Percentiles rank a stretch among this genome's conserved stretches.
These are phyloP conservation scores for Bacidia gigantensis DNA, from an alignment of 495 filamentous ascomycete species.

Conservation along the genomic window DNA sequence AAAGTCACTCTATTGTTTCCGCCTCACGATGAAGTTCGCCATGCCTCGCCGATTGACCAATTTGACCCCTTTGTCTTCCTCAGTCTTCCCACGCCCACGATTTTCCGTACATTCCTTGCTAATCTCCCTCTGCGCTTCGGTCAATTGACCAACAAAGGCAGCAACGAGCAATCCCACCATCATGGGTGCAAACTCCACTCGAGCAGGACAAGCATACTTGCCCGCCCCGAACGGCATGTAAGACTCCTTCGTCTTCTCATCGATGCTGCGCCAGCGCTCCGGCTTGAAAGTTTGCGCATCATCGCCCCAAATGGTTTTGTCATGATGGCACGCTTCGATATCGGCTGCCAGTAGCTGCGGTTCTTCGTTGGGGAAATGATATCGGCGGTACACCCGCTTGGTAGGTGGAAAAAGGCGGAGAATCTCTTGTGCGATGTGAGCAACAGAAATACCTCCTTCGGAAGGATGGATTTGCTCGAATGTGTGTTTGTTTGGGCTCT, in stretches of 20 bases:
- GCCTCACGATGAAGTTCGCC: too few species aligned
- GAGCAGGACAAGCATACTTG: background rate
- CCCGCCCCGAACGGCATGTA: background rate
- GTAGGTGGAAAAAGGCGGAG: background rate
- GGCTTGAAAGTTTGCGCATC: background rate
- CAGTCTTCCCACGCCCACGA: too few species aligned
- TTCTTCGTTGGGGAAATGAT: background rate
- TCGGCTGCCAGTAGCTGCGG: background rate
- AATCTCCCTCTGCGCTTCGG: background rate
- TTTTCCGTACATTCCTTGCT: background rate
- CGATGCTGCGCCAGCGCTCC: background rate
- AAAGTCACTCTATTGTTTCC: too few species aligned
- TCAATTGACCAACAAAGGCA: background rate
- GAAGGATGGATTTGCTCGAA: background rate
- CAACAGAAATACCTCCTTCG: background rate
- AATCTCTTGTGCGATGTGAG: background rate
- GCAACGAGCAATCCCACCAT: background rate
- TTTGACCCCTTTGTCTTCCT: too few species aligned
- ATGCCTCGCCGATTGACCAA: too few species aligned
- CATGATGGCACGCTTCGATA: background rate
- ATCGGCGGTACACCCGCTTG: background rate
- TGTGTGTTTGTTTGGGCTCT: background rate
- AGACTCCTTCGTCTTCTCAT: background rate
- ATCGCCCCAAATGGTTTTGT: background rate
- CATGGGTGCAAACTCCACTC: background rate